Base-by-base conservation (phyloP, 2,329 filamentous ascomycete genomes). In the Alternaria sp. region DNA sequence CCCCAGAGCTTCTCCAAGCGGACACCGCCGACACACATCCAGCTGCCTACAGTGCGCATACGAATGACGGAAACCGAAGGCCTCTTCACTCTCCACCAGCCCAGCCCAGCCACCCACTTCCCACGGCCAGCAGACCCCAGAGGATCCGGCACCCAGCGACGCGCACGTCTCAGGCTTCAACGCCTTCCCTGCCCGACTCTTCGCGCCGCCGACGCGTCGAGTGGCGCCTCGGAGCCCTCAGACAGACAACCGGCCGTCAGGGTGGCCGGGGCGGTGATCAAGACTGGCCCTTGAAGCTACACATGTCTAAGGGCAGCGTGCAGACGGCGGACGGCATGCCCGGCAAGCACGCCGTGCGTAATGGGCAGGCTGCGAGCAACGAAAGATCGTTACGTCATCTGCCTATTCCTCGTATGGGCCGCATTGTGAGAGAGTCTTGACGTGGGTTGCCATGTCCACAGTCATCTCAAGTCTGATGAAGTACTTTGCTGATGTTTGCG, bases 401-500 rank as follows among this genome's bases (percentile, higher is more conserved):
- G 1, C 0, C 30, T 4, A 4, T 36, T 15, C 4, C 30, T 36
- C 0, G 0, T 1, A 36, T 36, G 30, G 30, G 30, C 30, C 0
- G 30, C 30, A 36, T 15, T 0, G 30, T 8, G 7, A 36, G 30
- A 36, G 30, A 36, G 13, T 32, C 30, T 15, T 32, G 6, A 4
- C 30, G 30, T 36, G 30, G 30, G 30, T 15, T 36, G 30, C 13
- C 13, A 36, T 36, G 30, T 36, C 30, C 13, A 8, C 30, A 36
- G 2, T 36, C 13, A 36, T 36, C 30, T 4, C 30, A 8, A 15
- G 1, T 15, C 6, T 8, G 30, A 36, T 0, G 13, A 15, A 36
- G 30, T 15, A 0, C 0, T 36, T 36, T 36, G 13, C 13, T 36
- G 30, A 36, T 36, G 30, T 36, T 36, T 8, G 30, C 30, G 30